phyloP scores from a whole-genome alignment of 257 asterid species.

The Parsonsia alboflavescens region DNA sequence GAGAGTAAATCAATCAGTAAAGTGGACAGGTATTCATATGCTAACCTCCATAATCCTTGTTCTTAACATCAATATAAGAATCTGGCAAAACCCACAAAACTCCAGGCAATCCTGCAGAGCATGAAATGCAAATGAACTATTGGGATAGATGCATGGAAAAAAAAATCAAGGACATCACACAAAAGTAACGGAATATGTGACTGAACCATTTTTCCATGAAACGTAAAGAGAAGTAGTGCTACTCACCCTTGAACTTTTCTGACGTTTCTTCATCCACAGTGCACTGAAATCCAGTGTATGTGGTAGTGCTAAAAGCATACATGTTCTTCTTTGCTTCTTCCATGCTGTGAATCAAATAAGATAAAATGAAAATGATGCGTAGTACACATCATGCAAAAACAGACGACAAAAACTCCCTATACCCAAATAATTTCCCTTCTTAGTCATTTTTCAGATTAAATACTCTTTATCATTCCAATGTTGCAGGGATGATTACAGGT shows the following conservation, averaged over 20 bases:
- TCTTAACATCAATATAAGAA: slow-evolving; percentile 94
- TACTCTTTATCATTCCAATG: background rate
- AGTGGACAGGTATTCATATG: background rate
- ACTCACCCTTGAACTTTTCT: slow-evolving; percentile 87
- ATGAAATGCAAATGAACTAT: background rate
- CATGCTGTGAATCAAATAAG: slow-evolving; percentile 43
- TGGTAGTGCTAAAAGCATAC: slow-evolving; percentile 98
- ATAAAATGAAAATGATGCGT: background rate
- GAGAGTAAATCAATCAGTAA: background rate
- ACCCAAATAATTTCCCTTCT: background rate
- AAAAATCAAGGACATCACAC: background rate
- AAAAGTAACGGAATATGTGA: background rate
- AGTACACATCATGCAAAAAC: background rate
- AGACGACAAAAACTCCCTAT: background rate
- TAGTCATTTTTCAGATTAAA: background rate
- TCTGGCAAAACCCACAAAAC: slow-evolving; percentile 97
- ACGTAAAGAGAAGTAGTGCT: background rate
- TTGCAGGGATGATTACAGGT: background rate
- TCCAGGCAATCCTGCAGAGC: slow-evolving; percentile 79
- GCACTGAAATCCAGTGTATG: slow-evolving; percentile 97
- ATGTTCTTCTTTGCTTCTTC: slow-evolving; percentile 98
- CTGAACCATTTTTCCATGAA: background rate
- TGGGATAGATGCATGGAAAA: slow-evolving; percentile 4
- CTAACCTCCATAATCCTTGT: slow-evolving; percentile 97
- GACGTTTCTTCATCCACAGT: slow-evolving; percentile 97